These are phyloP conservation scores for Jamesozyma gamospora DNA, from an alignment of 805 yeast species.

Conservation along the genomic window DNA sequence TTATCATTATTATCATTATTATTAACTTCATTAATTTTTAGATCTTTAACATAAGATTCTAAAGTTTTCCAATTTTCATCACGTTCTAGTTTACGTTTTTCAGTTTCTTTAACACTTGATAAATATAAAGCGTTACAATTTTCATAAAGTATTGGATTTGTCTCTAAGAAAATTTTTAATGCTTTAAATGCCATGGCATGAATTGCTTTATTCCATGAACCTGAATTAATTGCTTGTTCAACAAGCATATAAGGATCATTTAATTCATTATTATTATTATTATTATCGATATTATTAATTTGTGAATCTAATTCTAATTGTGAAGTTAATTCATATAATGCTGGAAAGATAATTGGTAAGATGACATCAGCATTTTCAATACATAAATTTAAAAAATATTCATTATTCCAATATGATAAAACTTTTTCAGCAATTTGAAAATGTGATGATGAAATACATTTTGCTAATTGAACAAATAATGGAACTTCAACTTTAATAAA, in stretches of 20 bases:
- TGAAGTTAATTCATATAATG: constrained; percentile 76
- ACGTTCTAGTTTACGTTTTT: constrained; percentile 49
- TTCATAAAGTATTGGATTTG: constrained; percentile 83
- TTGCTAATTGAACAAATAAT: constrained; percentile 83
- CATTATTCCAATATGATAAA: constrained; percentile 88
- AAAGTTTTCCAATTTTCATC: constrained; percentile 62
- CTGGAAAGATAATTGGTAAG: constrained; percentile 82
- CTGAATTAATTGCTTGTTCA: constrained; percentile 34
- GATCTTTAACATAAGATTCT: constrained; percentile 45
- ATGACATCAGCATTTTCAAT: constrained; percentile 90
- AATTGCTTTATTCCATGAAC: constrained; percentile 90
- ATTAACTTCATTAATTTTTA: constrained; percentile 13
- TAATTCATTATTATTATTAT: constrained; percentile 1
- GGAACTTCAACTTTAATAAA: constrained; percentile 89
- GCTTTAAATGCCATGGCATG: constrained; percentile 88
- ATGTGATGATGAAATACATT: constrained; percentile 89
- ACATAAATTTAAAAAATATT: constrained; percentile 79
- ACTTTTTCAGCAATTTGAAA: constrained; percentile 97
- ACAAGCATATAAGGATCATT: constrained; percentile 31
- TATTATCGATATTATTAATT: constrained; percentile 2
- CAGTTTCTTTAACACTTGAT: constrained; percentile 66
- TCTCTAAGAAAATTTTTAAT: constrained; percentile 82
- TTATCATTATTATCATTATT: background rate
- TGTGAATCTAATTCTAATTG: constrained; percentile 27
- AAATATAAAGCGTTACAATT: constrained; percentile 85